Evolutionary conservation across 2,329 filamentous ascomycete species (phyloP), one percentile per base, ranked within the genome.

Genomic region (Botrytis tulipae): DNA sequence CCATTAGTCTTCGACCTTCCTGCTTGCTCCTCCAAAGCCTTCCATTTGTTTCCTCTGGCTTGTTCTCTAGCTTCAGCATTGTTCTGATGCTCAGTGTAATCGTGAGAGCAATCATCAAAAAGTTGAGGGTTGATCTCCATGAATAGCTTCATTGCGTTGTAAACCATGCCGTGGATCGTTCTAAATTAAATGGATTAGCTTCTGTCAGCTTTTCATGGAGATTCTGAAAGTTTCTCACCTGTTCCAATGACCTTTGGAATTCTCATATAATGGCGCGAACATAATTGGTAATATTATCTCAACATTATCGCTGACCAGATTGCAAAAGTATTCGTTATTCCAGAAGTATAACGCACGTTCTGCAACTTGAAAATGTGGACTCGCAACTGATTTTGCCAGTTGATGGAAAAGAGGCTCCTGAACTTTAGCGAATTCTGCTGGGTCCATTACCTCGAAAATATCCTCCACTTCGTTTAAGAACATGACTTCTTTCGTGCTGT

Each of bases 261-360:
- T 99, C 83, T 99, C 96, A 80, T 98, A 99, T 44, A 99, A 87
- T 3, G 96, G 95, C 40, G 95, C 95, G 84, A 99, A 99, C 96
- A 99, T 99, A 82, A 99, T 99, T 5, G 96, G 96, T 62, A 99
- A 87, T 79, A 99, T 99, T 65, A 97, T 95, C 80, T 98, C 95
- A 72, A 99, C 96, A 80, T 99, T 99, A 84, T 99, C 96, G 85
- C 95, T 98, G 78, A 99, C 96, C 74, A 99, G 87, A 81, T 98
- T 99, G 87, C 96, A 99, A 85, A 99, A 99, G 83, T 99, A 99
- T 83, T 99, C 96, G 81, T 99, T 99, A 87, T 99, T 99, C 96
- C 96, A 99, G 86, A 99, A 99, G 85, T 99, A 99, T 42, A 99
- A 87, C 8, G 96, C 96, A 77, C 96, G 91, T 84, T 99, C 96